Base-by-base conservation (phyloP, 2,329 filamentous ascomycete species). In the Ambrosiella xylebori region DNA sequence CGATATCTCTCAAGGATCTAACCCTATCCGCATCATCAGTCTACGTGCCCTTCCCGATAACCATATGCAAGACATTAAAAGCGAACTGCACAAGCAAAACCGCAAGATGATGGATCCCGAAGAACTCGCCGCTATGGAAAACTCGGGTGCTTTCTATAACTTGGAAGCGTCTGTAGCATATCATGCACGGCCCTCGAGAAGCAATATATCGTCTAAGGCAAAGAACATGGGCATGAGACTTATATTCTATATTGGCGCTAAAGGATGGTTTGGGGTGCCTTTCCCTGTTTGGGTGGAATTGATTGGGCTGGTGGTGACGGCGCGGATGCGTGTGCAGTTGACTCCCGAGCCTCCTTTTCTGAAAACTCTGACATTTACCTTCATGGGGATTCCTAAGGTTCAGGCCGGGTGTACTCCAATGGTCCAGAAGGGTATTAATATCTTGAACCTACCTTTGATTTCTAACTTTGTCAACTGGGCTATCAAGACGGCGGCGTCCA, bases 401-500 rank as follows among this genome's bases (percentile, higher is more conserved):
- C 79, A 85, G 65, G 91, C 90, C 13, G 87, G 88, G 1, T 97
- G 91, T 66, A 84, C 89, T 12, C 93, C 93, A 0, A 93, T 97
- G 84, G 70, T 96, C n/a, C 82, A 93, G 67, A 85, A 82, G 63
- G 91, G 89, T 1, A 83, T 94, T 61, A 97, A 97, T 64, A 82
- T 97, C 51, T 74, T 97, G 35, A 95, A 97, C 64, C 73, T 97
- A 8, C 91, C 91, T 0, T 70, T 97, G 41, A 96, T 97, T 64
- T 94, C 88, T 12, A 94, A 94, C 65, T 97, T 98, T 66, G 91
- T 96, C 69, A 95, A 96, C 70, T 95, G 90, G 72, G 88, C 91
- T 4, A 95, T 97, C 64, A 83, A 82, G 41, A 82, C 93, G 0
- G 88, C 90, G 0, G 85, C 86, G 2, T 86, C 83, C 66, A 85